phyloP scores from a whole-genome alignment of 177 flowering plant species.

The Vitis hybrid region DNA sequence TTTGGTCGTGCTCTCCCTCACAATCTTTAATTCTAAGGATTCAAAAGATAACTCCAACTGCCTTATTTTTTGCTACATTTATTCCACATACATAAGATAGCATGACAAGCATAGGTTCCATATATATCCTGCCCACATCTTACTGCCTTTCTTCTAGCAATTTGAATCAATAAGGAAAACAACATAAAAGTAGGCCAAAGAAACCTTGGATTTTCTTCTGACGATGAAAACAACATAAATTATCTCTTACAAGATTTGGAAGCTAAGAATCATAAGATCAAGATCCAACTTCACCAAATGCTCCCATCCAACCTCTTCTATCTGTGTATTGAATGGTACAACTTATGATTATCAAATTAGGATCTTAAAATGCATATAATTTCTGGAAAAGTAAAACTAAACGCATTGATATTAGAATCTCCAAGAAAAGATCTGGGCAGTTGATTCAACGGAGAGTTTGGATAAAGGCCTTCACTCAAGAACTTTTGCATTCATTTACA shows the following conservation, averaged over 20 bases:
- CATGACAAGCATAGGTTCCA: too few species aligned
- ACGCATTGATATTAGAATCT: neutral
- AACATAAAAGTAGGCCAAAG: neutral
- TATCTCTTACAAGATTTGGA: slow-evolving; percentile 52
- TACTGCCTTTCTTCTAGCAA: too few species aligned
- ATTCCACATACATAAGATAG: too few species aligned
- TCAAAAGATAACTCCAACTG: too few species aligned
- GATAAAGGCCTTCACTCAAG: too few species aligned
- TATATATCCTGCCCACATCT: too few species aligned
- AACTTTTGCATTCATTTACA: too few species aligned
- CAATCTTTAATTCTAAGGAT: too few species aligned
- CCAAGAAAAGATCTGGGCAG: neutral
- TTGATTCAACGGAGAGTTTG: too few species aligned
- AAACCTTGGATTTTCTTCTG: neutral
- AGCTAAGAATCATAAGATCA: slow-evolving; percentile 53
- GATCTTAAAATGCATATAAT: neutral
- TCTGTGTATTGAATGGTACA: slow-evolving; percentile 25
- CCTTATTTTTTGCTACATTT: too few species aligned
- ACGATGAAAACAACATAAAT: neutral
- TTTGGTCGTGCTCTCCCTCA: too few species aligned
- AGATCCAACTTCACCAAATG: slow-evolving; percentile 46
- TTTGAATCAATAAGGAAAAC: neutral
- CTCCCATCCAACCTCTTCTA: slow-evolving; percentile 88
- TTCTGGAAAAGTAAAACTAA: neutral
- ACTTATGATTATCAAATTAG: neutral